Conservation (phyloP, 805 yeast species). For the Kluyveromyces wickerhamii region DNA sequence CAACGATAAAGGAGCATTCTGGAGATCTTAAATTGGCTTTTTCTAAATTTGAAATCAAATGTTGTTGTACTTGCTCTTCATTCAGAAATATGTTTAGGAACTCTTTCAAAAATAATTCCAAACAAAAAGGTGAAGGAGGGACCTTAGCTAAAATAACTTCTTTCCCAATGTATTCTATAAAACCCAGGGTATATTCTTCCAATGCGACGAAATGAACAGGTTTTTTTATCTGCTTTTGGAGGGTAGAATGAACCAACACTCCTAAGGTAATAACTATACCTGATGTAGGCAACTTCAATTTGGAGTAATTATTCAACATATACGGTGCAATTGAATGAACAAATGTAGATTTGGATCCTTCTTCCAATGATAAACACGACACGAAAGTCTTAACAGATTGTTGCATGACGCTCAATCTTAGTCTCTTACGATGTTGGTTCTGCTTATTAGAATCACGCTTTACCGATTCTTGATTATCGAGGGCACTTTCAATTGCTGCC, state of each 20-base stretch:
- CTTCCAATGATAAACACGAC: conserved; percentile 16
- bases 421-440: conserved; percentile 34
- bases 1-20: conserved; percentile 54
- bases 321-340: conserved; percentile 9
- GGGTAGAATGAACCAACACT: conserved; percentile 27
- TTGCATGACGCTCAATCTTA: conserved; percentile 30
- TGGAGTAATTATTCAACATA: conserved; percentile 10
- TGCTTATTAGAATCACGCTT: conserved; percentile 21
- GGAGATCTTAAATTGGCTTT: conserved; percentile 74
- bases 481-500: conserved; percentile 21
- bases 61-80: conserved; percentile 31
- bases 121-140: conserved; percentile 34
- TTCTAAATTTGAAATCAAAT: conserved; percentile 55
- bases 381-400: conserved; percentile 23
- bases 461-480: conserved; percentile 18
- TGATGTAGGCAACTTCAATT: conserved; percentile 27
- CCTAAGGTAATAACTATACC: conserved; percentile 33
- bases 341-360: conserved; percentile 10
- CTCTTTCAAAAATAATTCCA: conserved; percentile 37
- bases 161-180: conserved; percentile 28
- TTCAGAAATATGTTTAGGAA: conserved; percentile 39
- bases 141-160: conserved; percentile 40
- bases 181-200: conserved; percentile 14
- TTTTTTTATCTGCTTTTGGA: conserved; percentile 16
- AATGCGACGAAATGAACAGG: conserved; percentile 18